Evolutionary conservation across 371 early-diverging fungal species (phyloP).

Genomic region (Lichtheimia ornata): DNA sequence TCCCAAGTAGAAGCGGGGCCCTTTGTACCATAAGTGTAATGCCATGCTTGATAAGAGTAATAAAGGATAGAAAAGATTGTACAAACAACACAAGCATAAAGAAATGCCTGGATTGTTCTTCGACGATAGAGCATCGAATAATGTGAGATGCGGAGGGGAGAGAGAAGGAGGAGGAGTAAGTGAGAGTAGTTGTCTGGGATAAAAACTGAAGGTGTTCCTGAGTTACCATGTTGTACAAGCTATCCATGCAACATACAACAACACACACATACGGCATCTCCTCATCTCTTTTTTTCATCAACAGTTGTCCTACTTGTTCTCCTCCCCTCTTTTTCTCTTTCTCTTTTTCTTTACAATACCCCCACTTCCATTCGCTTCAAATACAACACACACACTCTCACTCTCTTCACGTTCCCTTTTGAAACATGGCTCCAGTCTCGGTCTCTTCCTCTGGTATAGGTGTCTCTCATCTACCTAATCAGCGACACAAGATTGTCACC

Average conservation of each 20-base stretch:
- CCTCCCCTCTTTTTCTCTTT: slow-evolving; percentile 4
- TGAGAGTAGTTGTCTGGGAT: too few relatives aligned
- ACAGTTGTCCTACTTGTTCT: too few relatives aligned
- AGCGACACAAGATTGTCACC: slow-evolving; percentile 92
- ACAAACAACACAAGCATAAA: too few relatives aligned
- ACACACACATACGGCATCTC: too few relatives aligned
- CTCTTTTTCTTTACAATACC: slow-evolving; percentile 1
- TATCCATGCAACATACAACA: too few relatives aligned
- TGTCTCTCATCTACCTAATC: slow-evolving; percentile 97
- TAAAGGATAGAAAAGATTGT: background rate
- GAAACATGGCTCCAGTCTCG: slow-evolving; percentile 49
- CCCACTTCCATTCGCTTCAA: background rate
- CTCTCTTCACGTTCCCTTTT: slow-evolving; percentile 6
- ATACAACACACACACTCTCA: slow-evolving; percentile 3
- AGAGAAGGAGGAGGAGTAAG: too few relatives aligned
- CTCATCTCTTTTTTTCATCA: too few relatives aligned
- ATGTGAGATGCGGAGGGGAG: too few relatives aligned
- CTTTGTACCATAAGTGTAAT: background rate
- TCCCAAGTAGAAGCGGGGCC: slow-evolving; percentile 21
- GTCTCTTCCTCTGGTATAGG: slow-evolving; percentile 78
- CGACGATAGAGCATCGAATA: too few relatives aligned
- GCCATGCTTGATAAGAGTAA: slow-evolving; percentile 1
- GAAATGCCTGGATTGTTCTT: too few relatives aligned
- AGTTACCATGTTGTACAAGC: too few relatives aligned
- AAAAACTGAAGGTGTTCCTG: too few relatives aligned